Conservation (phyloP, 1,284 basidiomycete genomes). For the Melampsora larici-populina region DNA sequence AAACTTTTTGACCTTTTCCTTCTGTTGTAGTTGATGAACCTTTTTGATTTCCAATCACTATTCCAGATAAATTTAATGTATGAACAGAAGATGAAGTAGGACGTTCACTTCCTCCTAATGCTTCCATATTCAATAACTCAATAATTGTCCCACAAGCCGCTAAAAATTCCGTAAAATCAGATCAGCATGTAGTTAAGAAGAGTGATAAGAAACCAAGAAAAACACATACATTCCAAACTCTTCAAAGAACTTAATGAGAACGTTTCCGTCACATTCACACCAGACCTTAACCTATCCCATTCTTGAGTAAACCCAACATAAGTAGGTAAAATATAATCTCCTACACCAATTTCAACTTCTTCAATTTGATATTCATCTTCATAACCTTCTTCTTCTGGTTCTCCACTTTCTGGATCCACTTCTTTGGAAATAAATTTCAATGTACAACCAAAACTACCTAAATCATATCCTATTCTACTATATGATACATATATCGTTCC, state of each 20-base stretch:
- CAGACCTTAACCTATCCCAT: constrained; percentile 84
- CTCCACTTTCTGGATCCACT: constrained; percentile 90
- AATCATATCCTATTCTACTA: constrained; percentile 75
- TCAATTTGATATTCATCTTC: constrained; percentile 98
- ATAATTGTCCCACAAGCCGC: constrained; percentile 88
- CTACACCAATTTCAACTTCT: constrained; percentile 91
- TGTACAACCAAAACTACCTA: constrained; percentile 84
- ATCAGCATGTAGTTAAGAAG: constrained; percentile 45
- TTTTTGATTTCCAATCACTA: constrained; percentile 60
- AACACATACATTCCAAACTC: constrained; percentile 75
- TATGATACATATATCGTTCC: constrained; percentile 90
- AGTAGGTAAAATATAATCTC: constrained; percentile 87
- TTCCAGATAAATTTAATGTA: constrained; percentile 85
- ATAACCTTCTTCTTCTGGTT: constrained; percentile 96
- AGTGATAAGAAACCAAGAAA: constrained; percentile 40
- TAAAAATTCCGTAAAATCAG: constrained; percentile 52
- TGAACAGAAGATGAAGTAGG: constrained; percentile 83
- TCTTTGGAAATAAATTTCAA: constrained; percentile 97
- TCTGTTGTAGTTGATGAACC: not conserved
- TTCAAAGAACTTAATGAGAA: constrained; percentile 91
- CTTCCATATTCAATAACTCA: constrained; percentile 93
- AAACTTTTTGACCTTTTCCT: constrained; percentile 86
- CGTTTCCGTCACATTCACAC: constrained; percentile 79
- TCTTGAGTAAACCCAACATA: constrained; percentile 87
- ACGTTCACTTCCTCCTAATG: constrained; percentile 79